Conservation (phyloP, 2,329 filamentous ascomycete genomes). For the Pyricularia sp. region DNA sequence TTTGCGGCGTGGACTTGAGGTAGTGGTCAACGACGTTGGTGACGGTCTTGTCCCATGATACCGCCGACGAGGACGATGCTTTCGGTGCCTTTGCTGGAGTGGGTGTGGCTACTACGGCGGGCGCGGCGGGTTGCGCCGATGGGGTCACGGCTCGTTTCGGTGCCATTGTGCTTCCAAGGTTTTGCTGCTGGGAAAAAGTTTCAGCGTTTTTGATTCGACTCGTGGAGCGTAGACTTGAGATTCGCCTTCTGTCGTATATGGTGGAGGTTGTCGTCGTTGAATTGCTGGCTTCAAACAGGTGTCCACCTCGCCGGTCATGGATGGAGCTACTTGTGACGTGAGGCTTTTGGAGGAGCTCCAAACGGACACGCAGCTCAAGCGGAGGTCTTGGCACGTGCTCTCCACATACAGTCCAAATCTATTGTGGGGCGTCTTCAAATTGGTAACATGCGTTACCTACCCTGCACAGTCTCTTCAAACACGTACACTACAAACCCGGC, state of each 20-base stretch:
- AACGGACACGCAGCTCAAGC: background rate
- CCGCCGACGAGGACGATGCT: slow-evolving; percentile 8
- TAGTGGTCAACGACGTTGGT: slow-evolving; percentile 71
- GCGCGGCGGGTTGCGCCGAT: background rate
- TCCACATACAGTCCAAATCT: background rate
- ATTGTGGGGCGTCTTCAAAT: background rate
- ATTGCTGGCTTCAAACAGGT: background rate
- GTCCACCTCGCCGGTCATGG: background rate
- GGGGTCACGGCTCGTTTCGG: slow-evolving; percentile 7
- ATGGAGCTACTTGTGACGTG: background rate
- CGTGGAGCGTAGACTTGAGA: background rate
- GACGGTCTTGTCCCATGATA: slow-evolving; percentile 50
- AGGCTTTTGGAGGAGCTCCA: background rate
- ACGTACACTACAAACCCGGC: no score
- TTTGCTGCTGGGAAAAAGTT: background rate
- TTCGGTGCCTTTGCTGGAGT: background rate
- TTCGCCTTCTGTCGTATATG: background rate
- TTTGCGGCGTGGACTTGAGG: slow-evolving; percentile 70
- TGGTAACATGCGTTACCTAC: background rate
- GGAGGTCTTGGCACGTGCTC: background rate
- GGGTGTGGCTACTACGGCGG: background rate
- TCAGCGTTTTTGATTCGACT: background rate
- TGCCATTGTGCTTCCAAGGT: slow-evolving; percentile 5
- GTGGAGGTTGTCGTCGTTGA: background rate
- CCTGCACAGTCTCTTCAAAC: background rate